These are phyloP conservation scores for Podospora australis DNA, from an alignment of 495 filamentous ascomycete species.

Conservation along the genomic window DNA sequence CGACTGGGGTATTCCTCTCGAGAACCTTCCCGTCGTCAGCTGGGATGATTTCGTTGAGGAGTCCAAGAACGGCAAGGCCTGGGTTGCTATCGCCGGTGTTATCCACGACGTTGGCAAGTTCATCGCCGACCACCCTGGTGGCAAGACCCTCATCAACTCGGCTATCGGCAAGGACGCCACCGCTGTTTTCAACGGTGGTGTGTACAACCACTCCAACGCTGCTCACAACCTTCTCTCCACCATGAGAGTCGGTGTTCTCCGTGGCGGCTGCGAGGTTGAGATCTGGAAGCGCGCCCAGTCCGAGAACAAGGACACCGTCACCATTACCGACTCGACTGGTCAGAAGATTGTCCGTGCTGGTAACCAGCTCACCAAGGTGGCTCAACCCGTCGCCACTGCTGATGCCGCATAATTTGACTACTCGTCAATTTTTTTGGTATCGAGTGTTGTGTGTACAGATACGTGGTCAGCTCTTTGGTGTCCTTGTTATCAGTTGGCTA, in stretches of 20 bases:
- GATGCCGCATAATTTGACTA: conserved; percentile 57
- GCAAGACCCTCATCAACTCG: conserved; percentile 87
- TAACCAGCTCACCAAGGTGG: conserved; percentile 79
- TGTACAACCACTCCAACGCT: conserved; percentile 96
- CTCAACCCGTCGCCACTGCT: conserved; percentile 62
- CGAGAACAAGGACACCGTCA: conserved; percentile 79
- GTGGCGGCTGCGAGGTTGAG: conserved; percentile 94
- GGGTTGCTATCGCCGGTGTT: conserved; percentile 86
- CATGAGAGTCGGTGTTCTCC: conserved; percentile 94
- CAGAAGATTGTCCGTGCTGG: conserved; percentile 86
- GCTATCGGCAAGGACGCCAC: conserved; percentile 97
- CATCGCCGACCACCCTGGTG: conserved; percentile 95
- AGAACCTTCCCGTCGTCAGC: conserved; percentile 89
- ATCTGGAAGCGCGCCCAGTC: conserved; percentile 95
- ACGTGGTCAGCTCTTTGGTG: too few relatives aligned
- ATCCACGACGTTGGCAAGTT: conserved; percentile 93
- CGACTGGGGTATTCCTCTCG: conserved; percentile 93
- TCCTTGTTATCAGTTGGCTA: too few relatives aligned
- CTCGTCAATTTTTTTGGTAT: background rate
- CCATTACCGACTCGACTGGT: conserved; percentile 74
- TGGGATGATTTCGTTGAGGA: conserved; percentile 94
- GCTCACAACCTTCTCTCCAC: conserved; percentile 96
- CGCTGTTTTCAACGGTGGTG: conserved; percentile 97
- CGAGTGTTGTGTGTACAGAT: too few relatives aligned
- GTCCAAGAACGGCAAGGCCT: conserved; percentile 71